Base-by-base conservation (phyloP, 257 asterid species). In the Striga asiatica region DNA sequence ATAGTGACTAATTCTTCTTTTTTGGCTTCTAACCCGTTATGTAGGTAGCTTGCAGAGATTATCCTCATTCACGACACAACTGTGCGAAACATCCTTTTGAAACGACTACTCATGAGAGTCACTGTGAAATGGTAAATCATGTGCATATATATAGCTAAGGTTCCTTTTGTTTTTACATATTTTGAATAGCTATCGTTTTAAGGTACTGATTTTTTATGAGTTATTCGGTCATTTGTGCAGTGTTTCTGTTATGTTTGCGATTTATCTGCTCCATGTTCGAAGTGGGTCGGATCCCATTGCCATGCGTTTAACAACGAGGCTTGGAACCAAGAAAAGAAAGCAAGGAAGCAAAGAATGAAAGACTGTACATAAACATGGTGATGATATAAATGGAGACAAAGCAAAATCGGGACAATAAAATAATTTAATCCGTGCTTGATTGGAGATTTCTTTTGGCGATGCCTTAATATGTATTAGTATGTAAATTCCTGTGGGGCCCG, bases 21-120 rank as follows among this genome's bases (percentile, higher is more conserved):
- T 34, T 34, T 7, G 11, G 23, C 2, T 42, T 42, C 11, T 6
- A 5, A 41, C 19, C 2, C 5, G 20, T 13, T 4, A 0, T 41
- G 50, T 48, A 83, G 98, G 89, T 89, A 56, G 98, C 98, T 0
- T 86, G 95, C 51, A 70, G 94, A 58, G 98, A 91, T 62, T 91
- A 61, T 55, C 96, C 98, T 7, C 98, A 89, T 66, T 62, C 96
- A 4, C 74, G 98, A 60, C 75, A 83, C 64, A 45, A 66, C 5
- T 91, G 98, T 41, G 76, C 50, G 0, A 66, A 63, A 47, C 62
- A 50, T 61, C 85, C 83, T 1, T 91, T 86, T 49, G 75, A 29
- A 56, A 77, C 47, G 51, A 83, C 95, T 4, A 68, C 80, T 51
- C 96, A 86, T 14, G 67, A 65, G 45, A 54, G 2, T 8, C 29